Evolutionary conservation across 106 monocot genomes (phyloP).

Genomic region (Apostasia shenzhenica): DNA sequence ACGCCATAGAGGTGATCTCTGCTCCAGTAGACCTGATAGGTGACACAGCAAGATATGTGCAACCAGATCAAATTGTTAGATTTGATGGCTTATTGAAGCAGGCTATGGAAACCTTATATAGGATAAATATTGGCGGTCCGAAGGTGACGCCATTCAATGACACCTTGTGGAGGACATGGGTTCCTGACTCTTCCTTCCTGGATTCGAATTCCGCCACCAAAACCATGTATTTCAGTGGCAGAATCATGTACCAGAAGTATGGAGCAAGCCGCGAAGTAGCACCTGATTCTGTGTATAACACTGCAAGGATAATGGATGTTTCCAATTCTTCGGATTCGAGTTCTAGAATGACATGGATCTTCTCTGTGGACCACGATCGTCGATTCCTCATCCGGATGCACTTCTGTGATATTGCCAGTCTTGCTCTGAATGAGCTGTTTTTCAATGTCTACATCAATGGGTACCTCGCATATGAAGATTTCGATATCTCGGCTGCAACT

Average conservation of each 20-base stretch:
- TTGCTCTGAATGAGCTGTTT: slow-evolving; percentile 67
- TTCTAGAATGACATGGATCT: slow-evolving; percentile 68
- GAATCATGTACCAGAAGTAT: slow-evolving; percentile 43
- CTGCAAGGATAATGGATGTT: slow-evolving; percentile 32
- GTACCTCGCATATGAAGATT: slow-evolving; percentile 35
- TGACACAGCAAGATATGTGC: slow-evolving; percentile 37
- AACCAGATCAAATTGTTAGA: slow-evolving; percentile 10
- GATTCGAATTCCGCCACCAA: slow-evolving; percentile 9
- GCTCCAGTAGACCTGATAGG: slow-evolving; percentile 48
- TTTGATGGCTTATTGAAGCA: slow-evolving; percentile 36
- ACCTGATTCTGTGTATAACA: slow-evolving; percentile 66
- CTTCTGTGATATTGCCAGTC: slow-evolving; percentile 89
- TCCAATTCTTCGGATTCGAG: slow-evolving; percentile 7
- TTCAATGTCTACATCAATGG: slow-evolving; percentile 76
- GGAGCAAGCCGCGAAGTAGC: slow-evolving; percentile 74
- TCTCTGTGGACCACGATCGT: slow-evolving; percentile 40
- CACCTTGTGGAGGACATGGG: slow-evolving; percentile 87
- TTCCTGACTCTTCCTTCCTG: slow-evolving; percentile 40
- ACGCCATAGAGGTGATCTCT: slow-evolving; percentile 80
- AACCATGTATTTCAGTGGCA: slow-evolving; percentile 37
- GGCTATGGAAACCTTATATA: slow-evolving; percentile 49
- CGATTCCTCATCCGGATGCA: slow-evolving; percentile 76
- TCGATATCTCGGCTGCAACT: slow-evolving; percentile 68
- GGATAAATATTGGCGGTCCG: slow-evolving; percentile 73
- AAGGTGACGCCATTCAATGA: slow-evolving; percentile 89